Evolutionary conservation across 306 rosid genomes (phyloP), one percentile per base, ranked within the genome.

Genomic region (Abrus precatorius): DNA sequence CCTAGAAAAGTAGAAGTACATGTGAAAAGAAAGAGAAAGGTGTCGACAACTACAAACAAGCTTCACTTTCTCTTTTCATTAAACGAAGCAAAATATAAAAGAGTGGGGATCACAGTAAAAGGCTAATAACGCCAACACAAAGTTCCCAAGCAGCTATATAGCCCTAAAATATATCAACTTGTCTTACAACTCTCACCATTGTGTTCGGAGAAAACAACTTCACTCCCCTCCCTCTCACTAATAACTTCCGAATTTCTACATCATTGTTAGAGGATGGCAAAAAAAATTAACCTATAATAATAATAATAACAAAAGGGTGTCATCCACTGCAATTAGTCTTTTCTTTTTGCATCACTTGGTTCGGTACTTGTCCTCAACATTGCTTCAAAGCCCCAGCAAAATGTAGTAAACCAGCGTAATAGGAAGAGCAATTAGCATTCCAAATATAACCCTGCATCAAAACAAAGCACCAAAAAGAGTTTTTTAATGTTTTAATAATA

Each of bases 341-440:
- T 13, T 50, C 32, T 6, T 60, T 59, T 27, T 69, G 56, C 61
- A 47, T 3, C 11, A 41, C 4, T 10, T 3, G 63, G 53, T 44
- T 82, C 48, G 61, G 71, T 65, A 54, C 66, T 43, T 12, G 11
- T 45, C 76, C 52, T 70, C 81, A 6, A 32, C 28, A 5, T 33
- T 12, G 56, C 83, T 87, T 92, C 90, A 92, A 40, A 92, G 94
- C 12, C 97, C 97, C 76, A 92, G 88, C 84, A 92, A 86, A 76
- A 90, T 86, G 88, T 92, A 92, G 87, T 92, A 92, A 76, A 90
- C 94, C 34, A 92, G 70, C 0, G 97, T 92, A 27, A 92, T 92
- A 0, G 97, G 97, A 61, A 92, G 93, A 79, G 97, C 97, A 70
- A 92, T 86, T 66, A 92, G 85, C 94, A 92, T 90, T 45, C 97